phyloP scores from a whole-genome alignment of 306 rosid genomes.

The Ammopiptanthus mongolicus region DNA sequence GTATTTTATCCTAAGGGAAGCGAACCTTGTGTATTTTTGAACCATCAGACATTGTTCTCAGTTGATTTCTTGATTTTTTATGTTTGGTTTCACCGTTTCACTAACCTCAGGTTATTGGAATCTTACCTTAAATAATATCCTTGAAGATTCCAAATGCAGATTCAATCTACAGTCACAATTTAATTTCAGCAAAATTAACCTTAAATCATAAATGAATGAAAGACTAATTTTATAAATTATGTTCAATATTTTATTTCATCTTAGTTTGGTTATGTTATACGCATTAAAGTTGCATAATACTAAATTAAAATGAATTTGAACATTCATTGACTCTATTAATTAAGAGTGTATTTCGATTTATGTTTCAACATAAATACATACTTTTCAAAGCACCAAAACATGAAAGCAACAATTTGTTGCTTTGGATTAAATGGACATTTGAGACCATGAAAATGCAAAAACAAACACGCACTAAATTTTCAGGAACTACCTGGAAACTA shows the following conservation, averaged over 20 bases:
- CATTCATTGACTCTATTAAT: neutral
- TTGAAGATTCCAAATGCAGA: neutral
- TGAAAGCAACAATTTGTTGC: too few species aligned
- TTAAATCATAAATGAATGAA: neutral
- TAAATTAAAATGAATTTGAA: neutral
- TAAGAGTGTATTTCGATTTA: too few species aligned
- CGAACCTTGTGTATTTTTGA: neutral
- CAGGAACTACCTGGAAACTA: neutral
- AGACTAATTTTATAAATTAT: neutral
- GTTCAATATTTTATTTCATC: neutral
- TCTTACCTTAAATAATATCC: neutral
- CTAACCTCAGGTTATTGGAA: neutral
- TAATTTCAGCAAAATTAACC: neutral
- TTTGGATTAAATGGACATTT: too few species aligned
- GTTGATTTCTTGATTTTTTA: conserved; percentile 10
- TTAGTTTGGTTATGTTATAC: neutral
- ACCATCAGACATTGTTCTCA: neutral
- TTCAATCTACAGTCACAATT: neutral
- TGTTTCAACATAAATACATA: too few species aligned
- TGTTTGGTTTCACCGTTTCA: neutral
- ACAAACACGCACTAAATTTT: too few species aligned
- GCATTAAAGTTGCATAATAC: neutral
- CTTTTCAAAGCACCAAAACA: too few species aligned
- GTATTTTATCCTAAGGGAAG: neutral
- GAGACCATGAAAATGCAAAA: too few species aligned